Evolutionary conservation across 2,329 filamentous ascomycete genomes (phyloP).

Genomic region (Diaporthe sp.): DNA sequence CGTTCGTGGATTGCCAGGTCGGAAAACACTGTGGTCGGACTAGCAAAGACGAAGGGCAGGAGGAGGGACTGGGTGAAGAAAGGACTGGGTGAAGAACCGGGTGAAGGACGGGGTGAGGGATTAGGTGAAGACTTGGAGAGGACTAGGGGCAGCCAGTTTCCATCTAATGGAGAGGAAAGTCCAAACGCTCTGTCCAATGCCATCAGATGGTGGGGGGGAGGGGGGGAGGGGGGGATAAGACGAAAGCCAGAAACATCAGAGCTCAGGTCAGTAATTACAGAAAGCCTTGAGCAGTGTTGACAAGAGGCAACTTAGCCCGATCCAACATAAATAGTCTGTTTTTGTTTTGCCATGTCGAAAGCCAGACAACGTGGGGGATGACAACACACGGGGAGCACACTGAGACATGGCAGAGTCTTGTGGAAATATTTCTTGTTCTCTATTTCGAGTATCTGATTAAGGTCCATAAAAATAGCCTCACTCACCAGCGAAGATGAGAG

Average conservation of each 20-base stretch:
- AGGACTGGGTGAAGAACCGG: too few relatives aligned
- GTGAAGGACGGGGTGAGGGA: too few relatives aligned
- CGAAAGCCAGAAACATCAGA: not conserved
- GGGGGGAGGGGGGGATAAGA: too few relatives aligned
- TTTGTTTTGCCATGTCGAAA: not conserved
- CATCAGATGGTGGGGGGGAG: too few relatives aligned
- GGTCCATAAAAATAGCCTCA: conserved; percentile 16
- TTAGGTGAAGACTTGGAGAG: too few relatives aligned
- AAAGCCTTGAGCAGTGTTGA: too few relatives aligned
- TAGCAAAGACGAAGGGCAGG: not conserved
- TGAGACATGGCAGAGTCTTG: not conserved
- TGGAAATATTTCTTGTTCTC: conserved; percentile 18
- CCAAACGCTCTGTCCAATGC: not conserved
- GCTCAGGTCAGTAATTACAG: not conserved
- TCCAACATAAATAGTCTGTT: too few relatives aligned
- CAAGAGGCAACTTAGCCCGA: too few relatives aligned
- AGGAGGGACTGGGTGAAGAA: too few relatives aligned
- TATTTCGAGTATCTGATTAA: conserved; percentile 32
- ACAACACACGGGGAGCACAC: not conserved
- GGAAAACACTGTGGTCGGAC: not conserved
- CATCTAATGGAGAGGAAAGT: not conserved
- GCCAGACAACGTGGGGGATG: too few relatives aligned
- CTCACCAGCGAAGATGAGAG: conserved; percentile 36
- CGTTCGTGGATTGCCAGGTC: not conserved
- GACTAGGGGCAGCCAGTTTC: not conserved